These are phyloP conservation scores for Epichloe gansuensis DNA, from an alignment of 2,329 filamentous ascomycete genomes.

Conservation along the genomic window DNA sequence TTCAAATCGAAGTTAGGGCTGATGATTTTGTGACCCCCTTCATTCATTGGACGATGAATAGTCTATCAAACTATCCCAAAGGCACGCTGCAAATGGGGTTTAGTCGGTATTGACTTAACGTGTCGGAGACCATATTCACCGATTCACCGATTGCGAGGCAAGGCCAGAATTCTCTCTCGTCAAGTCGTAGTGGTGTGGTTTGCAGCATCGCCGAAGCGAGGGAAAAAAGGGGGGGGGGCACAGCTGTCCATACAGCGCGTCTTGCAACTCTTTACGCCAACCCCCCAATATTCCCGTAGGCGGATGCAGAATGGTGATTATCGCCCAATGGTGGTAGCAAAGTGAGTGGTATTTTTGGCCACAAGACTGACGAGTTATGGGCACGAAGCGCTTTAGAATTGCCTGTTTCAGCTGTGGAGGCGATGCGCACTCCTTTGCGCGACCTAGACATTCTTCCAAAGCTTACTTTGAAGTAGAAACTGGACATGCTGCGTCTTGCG, in stretches of 20 bases:
- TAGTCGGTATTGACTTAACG: not conserved
- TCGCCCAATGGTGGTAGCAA: not conserved
- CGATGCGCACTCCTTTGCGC: not conserved
- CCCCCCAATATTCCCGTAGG: not conserved
- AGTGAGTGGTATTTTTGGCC: not conserved
- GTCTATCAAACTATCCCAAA: not conserved
- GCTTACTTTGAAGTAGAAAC: not conserved
- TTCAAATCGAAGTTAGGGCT: not conserved
- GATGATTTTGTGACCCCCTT: not conserved
- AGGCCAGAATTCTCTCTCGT: not conserved
- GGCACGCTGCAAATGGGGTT: not conserved
- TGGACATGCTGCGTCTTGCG: not conserved
- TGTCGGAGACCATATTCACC: not conserved
- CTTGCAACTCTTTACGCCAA: no score
- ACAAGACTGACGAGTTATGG: not conserved
- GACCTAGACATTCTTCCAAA: not conserved
- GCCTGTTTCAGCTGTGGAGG: not conserved
- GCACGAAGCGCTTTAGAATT: not conserved
- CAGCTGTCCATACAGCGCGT: no score
- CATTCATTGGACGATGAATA: not conserved
- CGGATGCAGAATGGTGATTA: not conserved
- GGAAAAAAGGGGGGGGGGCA: not conserved
- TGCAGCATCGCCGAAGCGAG: not conserved
- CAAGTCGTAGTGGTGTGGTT: not conserved
- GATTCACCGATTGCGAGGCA: not conserved